Conservation (phyloP, 768 basidiomycete species). For the Lentinula detonsa region DNA sequence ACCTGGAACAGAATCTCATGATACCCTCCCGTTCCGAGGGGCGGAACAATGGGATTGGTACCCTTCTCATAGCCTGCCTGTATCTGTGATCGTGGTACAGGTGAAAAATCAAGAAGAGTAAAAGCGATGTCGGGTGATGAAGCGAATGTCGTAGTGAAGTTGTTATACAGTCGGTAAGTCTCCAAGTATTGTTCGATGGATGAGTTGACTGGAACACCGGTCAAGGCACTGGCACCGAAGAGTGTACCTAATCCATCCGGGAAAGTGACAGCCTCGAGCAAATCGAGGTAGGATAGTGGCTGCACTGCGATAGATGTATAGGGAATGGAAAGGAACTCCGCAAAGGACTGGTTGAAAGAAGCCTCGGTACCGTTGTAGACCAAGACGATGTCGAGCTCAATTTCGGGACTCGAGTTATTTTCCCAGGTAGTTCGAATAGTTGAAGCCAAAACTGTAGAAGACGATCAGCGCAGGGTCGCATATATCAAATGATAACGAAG, state of each 20-base stretch:
- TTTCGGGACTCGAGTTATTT: background rate
- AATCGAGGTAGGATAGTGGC: slow-evolving; percentile 29
- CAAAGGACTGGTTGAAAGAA: slow-evolving; percentile 27
- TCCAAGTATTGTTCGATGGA: slow-evolving; percentile 21
- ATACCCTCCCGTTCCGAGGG: slow-evolving; percentile 22
- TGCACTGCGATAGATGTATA: slow-evolving; percentile 17
- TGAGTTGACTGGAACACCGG: slow-evolving; percentile 13
- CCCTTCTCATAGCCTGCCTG: slow-evolving; percentile 25
- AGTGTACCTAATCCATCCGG: slow-evolving; percentile 22
- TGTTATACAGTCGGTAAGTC: slow-evolving; percentile 23
- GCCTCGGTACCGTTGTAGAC: slow-evolving; percentile 29
- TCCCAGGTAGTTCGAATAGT: background rate
- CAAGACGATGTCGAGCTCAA: slow-evolving; percentile 8
- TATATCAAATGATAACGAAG: background rate
- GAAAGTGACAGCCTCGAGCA: slow-evolving; percentile 21
- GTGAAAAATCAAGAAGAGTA: slow-evolving; percentile 29
- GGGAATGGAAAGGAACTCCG: slow-evolving; percentile 33
- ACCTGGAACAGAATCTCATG: slow-evolving; percentile 27
- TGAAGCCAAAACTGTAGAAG: background rate
- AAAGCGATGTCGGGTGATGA: slow-evolving; percentile 15
- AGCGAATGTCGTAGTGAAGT: slow-evolving; percentile 19
- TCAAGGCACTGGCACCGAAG: slow-evolving; percentile 31
- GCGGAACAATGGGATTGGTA: slow-evolving; percentile 32
- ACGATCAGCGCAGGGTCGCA: background rate
- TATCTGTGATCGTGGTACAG: slow-evolving; percentile 28